Base-by-base conservation (phyloP, 495 filamentous ascomycete genomes). In the Apiosordaria backusii region DNA sequence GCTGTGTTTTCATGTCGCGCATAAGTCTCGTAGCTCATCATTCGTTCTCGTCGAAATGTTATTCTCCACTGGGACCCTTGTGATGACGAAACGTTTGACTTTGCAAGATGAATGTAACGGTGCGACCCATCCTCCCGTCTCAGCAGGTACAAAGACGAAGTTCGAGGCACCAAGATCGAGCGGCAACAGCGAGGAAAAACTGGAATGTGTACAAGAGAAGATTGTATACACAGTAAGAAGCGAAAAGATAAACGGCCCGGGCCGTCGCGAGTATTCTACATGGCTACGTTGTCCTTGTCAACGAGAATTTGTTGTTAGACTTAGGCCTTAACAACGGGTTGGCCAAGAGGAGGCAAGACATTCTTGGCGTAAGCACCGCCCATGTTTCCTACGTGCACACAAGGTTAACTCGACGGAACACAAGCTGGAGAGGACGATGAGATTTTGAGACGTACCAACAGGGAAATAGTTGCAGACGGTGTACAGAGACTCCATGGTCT, bases 391-490 rank as follows among this genome's bases (percentile, higher is more conserved):
- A 60, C 63, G 69, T 71, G 80, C 16, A 50, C 18, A 55, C 15
- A 52, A 22, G 27, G 59, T 61, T 23, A 61, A 27, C 13, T 45
- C 5, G 22, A 6, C 15, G 22, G 13, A 16, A 18, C 2, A 59
- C 16, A 27, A 25, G 18, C 7, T 21, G 4, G 0, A 4, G 19
- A 23, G 13, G 3, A 26, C 16, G 21, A 27, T 25, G 10, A 27
- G 1, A 27, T 23, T 21, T 57, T 57, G 4, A 57, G 18, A 69
- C 80, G 58, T 80, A 90, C 90, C 90, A 66, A 86, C 75, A 68
- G 90, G 83, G 58, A 75, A 78, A 78, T 99, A 99, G 82, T 97
- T 93, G 89, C 95, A 99, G 60, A 96, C 92, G 58, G 90, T 92
- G 75, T 83, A 90, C 78, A 78, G 84, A 18, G 76, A 71, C 63